Base-by-base conservation (phyloP, 129 eudicot species). In the Chrysanthemum lavandulifolium region DNA sequence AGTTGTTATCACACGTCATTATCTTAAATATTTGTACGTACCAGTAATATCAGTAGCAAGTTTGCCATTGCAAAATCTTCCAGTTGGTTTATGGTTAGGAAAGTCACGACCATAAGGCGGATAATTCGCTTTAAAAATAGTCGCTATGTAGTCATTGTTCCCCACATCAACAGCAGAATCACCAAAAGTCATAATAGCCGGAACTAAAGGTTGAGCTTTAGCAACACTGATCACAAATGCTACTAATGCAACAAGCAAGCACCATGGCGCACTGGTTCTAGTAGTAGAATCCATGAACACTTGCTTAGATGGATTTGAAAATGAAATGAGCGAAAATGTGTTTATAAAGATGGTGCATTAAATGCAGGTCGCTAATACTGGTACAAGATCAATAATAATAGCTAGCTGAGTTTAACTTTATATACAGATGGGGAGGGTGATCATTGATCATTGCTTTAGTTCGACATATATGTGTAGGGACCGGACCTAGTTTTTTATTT, bases 51-150 rank as follows among this genome's bases (percentile, higher is more conserved):
- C 98, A 49, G 96, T 87, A 75, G 91, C 98, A 61, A 94, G 64
- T 86, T 90, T 94, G 21, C 98, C 98, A 83, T 94, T 88, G 83
- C 97, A 90, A 73, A 94, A 94, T 68, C 98, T 88, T 29, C 98
- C 98, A 2, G 98, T 94, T 29, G 98, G 76, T 64, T 87, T 62
- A 2, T 84, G 84, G 61, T 75, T 83, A 23, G 14, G 54, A 74
- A 90, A 94, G 73, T 94, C 98, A 29, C 97, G 85, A 6, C 98
- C 98, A 50, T 94, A 94, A 10, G 98, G 98, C 2, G 96, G 96
- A 70, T 87, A 88, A 76, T 94, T 74, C 10, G 98, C 97, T 81
- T 86, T 94, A 52, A 85, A 90, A 33, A 94, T 66, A 69, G 98
- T 90, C 23, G 78, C 78, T 4, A 94, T 67, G 18, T 90, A 84